Evolutionary conservation across 2,329 filamentous ascomycete species (phyloP), one percentile per base, ranked within the genome.

Genomic region (Alternaria ethzedia): DNA sequence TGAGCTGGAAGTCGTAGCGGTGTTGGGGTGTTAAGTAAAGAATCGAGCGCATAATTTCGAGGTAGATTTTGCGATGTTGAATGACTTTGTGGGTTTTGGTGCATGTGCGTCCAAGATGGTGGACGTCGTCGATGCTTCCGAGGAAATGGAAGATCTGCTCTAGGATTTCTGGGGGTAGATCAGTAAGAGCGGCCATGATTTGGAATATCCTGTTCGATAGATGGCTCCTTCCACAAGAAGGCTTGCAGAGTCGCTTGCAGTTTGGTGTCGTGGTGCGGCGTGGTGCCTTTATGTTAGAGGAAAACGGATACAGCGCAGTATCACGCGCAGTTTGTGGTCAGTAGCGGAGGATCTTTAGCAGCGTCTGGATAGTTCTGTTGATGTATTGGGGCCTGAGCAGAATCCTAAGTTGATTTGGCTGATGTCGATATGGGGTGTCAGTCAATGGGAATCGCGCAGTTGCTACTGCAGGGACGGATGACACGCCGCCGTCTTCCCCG

Each of bases 71-170:
- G 21, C 30, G 61, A n/a, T 36, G 47, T n/a, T 55, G 23, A 17
- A 74, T 64, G 28, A 70, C 58, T 45, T 59, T 15, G 21, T 65
- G 32, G 7, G 57, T 63, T 20, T 47, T 65, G 41, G 56, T 67
- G 61, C 67, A 75, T 12, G 61, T 47, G 36, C 68, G 64, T 15
- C 45, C 68, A 9, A 78, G 54, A 58, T 71, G 56, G 41, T 73
- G 69, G 0, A 73, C 71, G 68, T 76, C 73, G 44, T 75, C 73
- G 45, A 77, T 75, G 43, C 66, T 75, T 13, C 59, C 67, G 9
- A 77, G 61, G 15, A 59, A 44, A 20, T 61, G 51, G 17, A 57
- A 74, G 2, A 76, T 63, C 9, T 63, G 28, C 17, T 70, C 59
- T 10, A 75, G 61, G 0, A 75, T 45, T 44, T 75, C 71, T 10